These are phyloP conservation scores for Neocucurbitaria cava DNA, from an alignment of 2,329 filamentous ascomycete genomes.

Conservation along the genomic window DNA sequence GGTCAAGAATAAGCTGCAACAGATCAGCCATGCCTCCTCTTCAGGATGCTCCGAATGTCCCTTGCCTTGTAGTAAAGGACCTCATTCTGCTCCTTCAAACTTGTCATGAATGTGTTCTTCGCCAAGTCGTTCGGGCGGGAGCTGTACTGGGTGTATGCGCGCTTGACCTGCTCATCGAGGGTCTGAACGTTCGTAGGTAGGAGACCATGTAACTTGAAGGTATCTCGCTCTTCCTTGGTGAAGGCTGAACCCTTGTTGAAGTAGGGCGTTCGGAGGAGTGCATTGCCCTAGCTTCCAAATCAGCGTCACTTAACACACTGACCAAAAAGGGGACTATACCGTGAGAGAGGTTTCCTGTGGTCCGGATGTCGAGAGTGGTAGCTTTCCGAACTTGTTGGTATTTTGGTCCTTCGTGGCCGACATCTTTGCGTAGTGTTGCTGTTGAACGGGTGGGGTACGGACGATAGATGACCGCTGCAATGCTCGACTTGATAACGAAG, in stretches of 20 bases:
- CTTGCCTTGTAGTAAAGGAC: conserved; percentile 78
- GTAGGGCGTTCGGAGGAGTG: conserved; percentile 68
- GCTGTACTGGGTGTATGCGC: conserved; percentile 82
- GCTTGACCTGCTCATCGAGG: conserved; percentile 75
- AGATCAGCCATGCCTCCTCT: conserved; percentile 5
- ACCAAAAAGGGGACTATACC: conserved; percentile 23
- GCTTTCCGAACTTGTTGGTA: conserved; percentile 44
- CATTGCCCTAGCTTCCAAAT: conserved; percentile 41
- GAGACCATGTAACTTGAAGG: conserved; percentile 75
- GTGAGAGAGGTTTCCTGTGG: conserved; percentile 50
- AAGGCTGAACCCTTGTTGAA: conserved; percentile 89
- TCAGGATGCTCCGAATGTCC: background rate
- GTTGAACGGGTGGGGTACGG: background rate
- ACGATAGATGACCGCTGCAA: background rate
- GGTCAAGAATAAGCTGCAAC: conserved; percentile 71
- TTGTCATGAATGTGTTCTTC: conserved; percentile 89
- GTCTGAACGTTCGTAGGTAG: conserved; percentile 76
- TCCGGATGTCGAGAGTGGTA: conserved; percentile 52
- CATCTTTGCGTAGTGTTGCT: conserved; percentile 11
- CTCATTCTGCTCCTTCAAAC: conserved; percentile 83
- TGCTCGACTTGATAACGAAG: background rate
- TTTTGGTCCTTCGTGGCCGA: conserved; percentile 28
- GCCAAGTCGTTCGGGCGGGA: conserved; percentile 69
- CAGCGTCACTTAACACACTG: background rate
- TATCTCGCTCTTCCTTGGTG: conserved; percentile 68